These are phyloP conservation scores for Globisporangium carolinianum DNA, from an alignment of 352 stramenopile genomes.

Conservation along the genomic window DNA sequence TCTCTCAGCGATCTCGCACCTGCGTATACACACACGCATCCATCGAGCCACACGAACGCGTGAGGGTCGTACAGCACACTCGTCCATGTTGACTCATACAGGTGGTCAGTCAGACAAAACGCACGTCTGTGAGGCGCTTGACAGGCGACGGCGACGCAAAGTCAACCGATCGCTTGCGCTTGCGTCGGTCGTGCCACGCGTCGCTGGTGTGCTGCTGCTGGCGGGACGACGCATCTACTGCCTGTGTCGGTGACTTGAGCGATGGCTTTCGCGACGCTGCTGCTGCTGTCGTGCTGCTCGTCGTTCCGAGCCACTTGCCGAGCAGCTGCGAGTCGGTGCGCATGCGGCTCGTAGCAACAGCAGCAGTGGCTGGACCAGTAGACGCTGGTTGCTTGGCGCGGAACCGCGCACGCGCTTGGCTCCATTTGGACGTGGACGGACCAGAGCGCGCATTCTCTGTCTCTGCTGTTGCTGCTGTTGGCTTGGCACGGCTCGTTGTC, in stretches of 20 bases:
- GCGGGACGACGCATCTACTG: neutral
- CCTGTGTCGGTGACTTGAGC: neutral
- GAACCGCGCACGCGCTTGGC: constrained; percentile 13
- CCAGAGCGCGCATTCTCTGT: neutral
- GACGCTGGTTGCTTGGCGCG: constrained; percentile 7
- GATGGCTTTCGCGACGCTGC: too few relatives aligned
- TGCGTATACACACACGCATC: too few relatives aligned
- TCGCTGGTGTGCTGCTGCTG: neutral
- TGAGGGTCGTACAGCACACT: too few relatives aligned
- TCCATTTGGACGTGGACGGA: constrained; percentile 8
- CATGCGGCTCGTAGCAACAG: neutral
- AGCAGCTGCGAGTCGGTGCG: constrained; percentile 12
- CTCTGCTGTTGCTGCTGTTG: neutral
- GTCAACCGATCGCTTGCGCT: constrained; percentile 9
- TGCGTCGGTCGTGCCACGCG: neutral
- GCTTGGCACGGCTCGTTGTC: neutral
- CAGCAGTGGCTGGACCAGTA: neutral
- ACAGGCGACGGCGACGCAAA: neutral
- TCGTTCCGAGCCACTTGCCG: constrained; percentile 7
- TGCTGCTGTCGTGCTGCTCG: neutral
- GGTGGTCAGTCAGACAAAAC: neutral
- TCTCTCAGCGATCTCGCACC: too few relatives aligned
- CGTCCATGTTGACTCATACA: neutral
- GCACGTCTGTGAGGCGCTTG: constrained; percentile 2
- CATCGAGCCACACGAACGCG: too few relatives aligned